Evolutionary conservation across 306 rosid genomes (phyloP).

Genomic region (Parietaria judaica): DNA sequence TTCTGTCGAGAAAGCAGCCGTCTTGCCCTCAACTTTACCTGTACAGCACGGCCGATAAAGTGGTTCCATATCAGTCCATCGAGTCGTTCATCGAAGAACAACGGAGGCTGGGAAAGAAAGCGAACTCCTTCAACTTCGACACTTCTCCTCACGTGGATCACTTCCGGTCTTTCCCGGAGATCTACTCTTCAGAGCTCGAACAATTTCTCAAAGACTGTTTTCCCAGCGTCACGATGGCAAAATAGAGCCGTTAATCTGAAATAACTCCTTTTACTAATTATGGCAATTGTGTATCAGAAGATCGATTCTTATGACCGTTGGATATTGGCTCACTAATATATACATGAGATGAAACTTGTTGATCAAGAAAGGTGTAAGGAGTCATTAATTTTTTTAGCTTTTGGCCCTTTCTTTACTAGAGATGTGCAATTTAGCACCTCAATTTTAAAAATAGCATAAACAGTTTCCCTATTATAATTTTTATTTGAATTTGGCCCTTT

Average conservation of each 20-base stretch:
- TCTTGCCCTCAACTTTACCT: conserved; percentile 78
- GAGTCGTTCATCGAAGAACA: conserved; percentile 66
- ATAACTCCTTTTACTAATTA: not conserved
- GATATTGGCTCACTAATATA: not conserved
- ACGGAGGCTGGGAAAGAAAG: conserved; percentile 46
- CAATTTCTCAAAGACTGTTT: conserved; percentile 47
- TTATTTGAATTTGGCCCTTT: too few species aligned
- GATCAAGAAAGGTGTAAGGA: too few species aligned
- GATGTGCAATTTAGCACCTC: too few species aligned
- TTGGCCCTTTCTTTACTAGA: too few species aligned
- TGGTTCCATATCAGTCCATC: conserved; percentile 56
- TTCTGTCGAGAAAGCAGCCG: conserved; percentile 43
- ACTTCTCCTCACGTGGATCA: conserved; percentile 90
- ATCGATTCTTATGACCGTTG: not conserved
- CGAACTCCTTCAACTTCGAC: conserved; percentile 53
- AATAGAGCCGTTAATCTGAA: conserved; percentile 9
- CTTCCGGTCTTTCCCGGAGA: conserved; percentile 54
- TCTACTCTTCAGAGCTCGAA: conserved; percentile 48
- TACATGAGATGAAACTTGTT: too few species aligned
- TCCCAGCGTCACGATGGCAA: conserved; percentile 16
- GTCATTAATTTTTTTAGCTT: too few species aligned
- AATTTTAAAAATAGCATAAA: too few species aligned
- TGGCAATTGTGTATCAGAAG: not conserved
- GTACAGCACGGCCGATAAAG: conserved; percentile 79
- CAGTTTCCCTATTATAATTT: too few species aligned